Evolutionary conservation across 2,329 filamentous ascomycete genomes (phyloP).

Genomic region (Trichoderma harzianum): DNA sequence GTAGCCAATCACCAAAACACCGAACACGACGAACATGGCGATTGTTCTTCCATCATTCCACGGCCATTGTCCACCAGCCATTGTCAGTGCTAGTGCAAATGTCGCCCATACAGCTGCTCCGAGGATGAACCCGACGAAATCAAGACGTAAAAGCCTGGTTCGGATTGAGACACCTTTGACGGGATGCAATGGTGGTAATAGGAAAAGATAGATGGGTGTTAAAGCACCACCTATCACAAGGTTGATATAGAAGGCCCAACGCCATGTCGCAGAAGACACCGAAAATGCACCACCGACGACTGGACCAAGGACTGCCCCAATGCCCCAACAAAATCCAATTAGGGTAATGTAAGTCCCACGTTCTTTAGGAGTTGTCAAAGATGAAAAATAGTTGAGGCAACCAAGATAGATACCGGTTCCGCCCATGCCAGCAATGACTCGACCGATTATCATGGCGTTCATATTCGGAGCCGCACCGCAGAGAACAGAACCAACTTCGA

Average conservation of each 20-base stretch:
- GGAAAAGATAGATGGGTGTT: not conserved
- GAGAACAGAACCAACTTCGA: constrained; percentile 31
- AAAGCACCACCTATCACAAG: not conserved
- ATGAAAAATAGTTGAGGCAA: not conserved
- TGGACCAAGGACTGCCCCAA: not conserved
- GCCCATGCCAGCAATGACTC: constrained; percentile 41
- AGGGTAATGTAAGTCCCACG: not conserved
- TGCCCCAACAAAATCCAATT: not conserved
- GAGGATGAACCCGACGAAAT: not conserved
- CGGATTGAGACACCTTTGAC: not conserved
- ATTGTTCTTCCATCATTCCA: not conserved
- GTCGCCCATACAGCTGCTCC: not conserved
- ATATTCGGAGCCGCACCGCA: constrained; percentile 43
- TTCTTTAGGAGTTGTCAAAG: not conserved
- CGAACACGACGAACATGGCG: not conserved
- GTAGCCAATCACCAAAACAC: not conserved
- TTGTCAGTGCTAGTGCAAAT: not conserved
- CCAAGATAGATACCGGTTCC: constrained; percentile 40
- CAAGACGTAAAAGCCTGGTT: not conserved
- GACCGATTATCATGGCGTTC: constrained; percentile 43
- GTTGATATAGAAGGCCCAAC: not conserved
- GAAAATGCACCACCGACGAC: not conserved
- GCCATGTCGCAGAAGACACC: not conserved
- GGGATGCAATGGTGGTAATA: not conserved
- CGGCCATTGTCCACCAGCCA: not conserved